These are phyloP conservation scores for Paralagenidium karlingii DNA, from an alignment of 352 stramenopile species.

Conservation along the genomic window DNA sequence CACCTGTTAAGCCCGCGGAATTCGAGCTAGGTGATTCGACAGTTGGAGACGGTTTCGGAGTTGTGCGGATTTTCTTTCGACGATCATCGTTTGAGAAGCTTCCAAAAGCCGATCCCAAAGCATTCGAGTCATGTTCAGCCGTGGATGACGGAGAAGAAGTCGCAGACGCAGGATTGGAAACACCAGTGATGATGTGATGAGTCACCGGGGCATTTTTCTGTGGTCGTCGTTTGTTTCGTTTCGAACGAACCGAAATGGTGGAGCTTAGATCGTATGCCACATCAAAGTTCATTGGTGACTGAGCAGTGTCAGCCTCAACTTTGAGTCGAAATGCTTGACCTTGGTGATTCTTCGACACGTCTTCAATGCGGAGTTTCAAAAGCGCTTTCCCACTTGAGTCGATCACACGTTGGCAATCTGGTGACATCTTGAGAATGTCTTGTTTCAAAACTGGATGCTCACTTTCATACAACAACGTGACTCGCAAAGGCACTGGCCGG, in stretches of 20 bases:
- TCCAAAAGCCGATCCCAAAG: slow-evolving; percentile 24
- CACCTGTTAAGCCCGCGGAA: slow-evolving; percentile 33
- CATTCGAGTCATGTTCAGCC: slow-evolving; percentile 43
- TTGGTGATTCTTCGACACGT: slow-evolving; percentile 98
- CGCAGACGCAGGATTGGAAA: slow-evolving; percentile 46
- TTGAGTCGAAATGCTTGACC: slow-evolving; percentile 89
- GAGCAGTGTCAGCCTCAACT: slow-evolving; percentile 77
- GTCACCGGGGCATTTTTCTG: slow-evolving; percentile 29
- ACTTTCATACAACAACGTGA: slow-evolving; percentile 81
- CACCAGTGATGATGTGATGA: slow-evolving; percentile 60
- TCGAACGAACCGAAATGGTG: slow-evolving; percentile 88
- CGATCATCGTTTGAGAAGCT: slow-evolving; percentile 48
- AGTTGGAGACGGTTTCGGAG: background rate
- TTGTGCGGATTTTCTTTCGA: slow-evolving; percentile 46
- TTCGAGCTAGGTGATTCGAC: background rate
- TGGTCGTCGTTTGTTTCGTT: slow-evolving; percentile 88
- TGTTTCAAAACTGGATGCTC: slow-evolving; percentile 89
- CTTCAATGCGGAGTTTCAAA: slow-evolving; percentile 91
- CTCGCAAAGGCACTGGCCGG: slow-evolving; percentile 54
- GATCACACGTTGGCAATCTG: slow-evolving; percentile 77
- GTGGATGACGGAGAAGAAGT: slow-evolving; percentile 61
- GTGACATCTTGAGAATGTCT: slow-evolving; percentile 88
- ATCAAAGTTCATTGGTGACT: slow-evolving; percentile 77
- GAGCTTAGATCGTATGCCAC: slow-evolving; percentile 79
- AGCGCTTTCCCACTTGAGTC: slow-evolving; percentile 68